Evolutionary conservation across 2,329 filamentous ascomycete species (phyloP).

Genomic region (Cercospora zeae-maydis): DNA sequence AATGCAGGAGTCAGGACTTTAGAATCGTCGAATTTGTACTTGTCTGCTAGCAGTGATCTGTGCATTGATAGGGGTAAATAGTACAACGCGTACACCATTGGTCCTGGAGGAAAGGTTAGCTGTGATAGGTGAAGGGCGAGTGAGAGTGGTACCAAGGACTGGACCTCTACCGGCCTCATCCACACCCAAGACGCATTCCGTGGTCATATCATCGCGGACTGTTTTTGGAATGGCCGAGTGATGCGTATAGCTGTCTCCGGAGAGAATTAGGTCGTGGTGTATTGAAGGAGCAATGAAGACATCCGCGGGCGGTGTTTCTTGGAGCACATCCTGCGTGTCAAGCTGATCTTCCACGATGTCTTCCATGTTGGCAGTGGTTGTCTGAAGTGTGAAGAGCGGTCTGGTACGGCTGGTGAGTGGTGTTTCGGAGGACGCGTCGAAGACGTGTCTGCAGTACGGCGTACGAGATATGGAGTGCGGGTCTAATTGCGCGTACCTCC

Average conservation of each 20-base stretch:
- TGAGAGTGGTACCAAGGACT: slow-evolving; percentile 64
- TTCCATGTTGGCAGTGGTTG: slow-evolving; percentile 23
- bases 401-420: neutral
- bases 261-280: slow-evolving; percentile 37
- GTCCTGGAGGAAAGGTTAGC: slow-evolving; percentile 41
- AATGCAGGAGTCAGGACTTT: slow-evolving; percentile 83
- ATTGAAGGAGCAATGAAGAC: slow-evolving; percentile 51
- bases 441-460: neutral
- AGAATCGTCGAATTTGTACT: slow-evolving; percentile 89
- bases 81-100: slow-evolving; percentile 67
- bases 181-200: slow-evolving; percentile 75
- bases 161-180: slow-evolving; percentile 93
- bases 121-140: slow-evolving; percentile 5
- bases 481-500: neutral
- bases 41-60: slow-evolving; percentile 69
- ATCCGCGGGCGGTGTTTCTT: slow-evolving; percentile 35
- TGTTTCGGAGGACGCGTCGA: slow-evolving; percentile 8
- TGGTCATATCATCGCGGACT: slow-evolving; percentile 43
- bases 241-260: slow-evolving; percentile 48
- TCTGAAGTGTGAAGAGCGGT: neutral
- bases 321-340: slow-evolving; percentile 33
- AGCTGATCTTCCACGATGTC: slow-evolving; percentile 31
- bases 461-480: neutral
- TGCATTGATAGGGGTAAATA: slow-evolving; percentile 65
- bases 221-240: slow-evolving; percentile 44